Base-by-base conservation (phyloP, 2,329 filamentous ascomycete genomes). In the Celoporthe dispersa region DNA sequence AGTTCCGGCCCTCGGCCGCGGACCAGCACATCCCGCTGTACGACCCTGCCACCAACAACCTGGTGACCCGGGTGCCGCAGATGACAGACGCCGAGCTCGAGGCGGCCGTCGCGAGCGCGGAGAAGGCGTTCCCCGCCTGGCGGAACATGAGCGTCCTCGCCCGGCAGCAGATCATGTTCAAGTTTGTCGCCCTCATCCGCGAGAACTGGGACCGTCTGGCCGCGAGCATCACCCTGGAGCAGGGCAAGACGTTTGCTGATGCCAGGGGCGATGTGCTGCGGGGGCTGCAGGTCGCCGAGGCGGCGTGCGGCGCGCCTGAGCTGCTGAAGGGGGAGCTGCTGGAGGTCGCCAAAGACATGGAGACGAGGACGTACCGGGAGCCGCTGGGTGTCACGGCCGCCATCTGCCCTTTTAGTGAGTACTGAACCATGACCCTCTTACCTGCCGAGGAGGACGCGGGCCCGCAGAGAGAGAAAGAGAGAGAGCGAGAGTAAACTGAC, bases 291-390 rank as follows among this genome's bases (percentile, higher is more conserved):
- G 93, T 96, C 35, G 93, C 93, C 2, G 93, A 96, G 84, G 92
- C 91, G 8, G 91, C 93, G 31, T 93, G 92, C 77, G 91, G 87
- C 64, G 94, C 94, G 68, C 92, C 93, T 0, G 93, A 93, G 75
- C 88, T 94, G 79, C 86, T 96, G 80, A 93, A 92, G 79, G 93
- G 93, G 53, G 92, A 96, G 82, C 86, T 96, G 60, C 85, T 96
- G 44, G 93, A 96, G 84, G 93, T 96, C 16, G 88, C 92, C 68
- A 94, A 93, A 85, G 93, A 96, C 77, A 96, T 96, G 93, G 93
- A 96, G 85, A 96, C 93, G 39, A 85, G 92, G 78, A 92, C 88
- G 71, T 96, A 96, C 80, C 88, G 89, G 72, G 93, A 96, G 85
- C 92, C 93, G 71, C 82, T 96, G 77, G 93, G 93, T 68, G 90